Evolutionary conservation across 2,329 filamentous ascomycete genomes (phyloP), one percentile per base, ranked within the genome.

Genomic region (Thelonectria discophora): DNA sequence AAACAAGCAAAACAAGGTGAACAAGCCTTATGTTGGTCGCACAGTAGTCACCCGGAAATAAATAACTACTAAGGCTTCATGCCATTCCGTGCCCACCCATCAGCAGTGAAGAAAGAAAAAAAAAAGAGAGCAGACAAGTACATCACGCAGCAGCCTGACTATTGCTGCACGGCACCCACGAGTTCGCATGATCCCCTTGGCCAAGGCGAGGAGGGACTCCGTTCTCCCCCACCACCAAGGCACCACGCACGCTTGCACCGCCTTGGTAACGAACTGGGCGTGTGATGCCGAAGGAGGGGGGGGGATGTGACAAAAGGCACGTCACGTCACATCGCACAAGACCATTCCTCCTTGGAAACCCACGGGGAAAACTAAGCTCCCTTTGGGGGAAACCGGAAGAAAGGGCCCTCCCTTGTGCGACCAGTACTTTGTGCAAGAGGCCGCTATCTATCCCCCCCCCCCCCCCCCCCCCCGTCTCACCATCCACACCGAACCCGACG

Each of bases 301-400:
- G 17, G 18, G 42, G 42, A 55, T 60, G 58, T 60, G 52, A 60
- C 58, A 40, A 60, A 55, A 55, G 51, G 46, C 58, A 60, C 51
- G 58, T 60, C 58, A 60, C 51, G 58, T n/a, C n/a, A n/a, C n/a
- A n/a, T 60, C 51, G 52, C 47, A 60, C 51, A 55, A 51, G 30
- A 40, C 18, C 42, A 34, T 34, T 34, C 13, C 32, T 13, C 34
- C 40, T 53, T 39, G 18, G 24, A 32, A 20, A 24, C 48, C 30
- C 32, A n/a, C n/a, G n/a, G n/a, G 42, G 49, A 17, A 54, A 59
- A 54, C 57, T 59, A 54, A 50, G 18, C 57, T 45, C 57, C 47
- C 42, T 55, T 24, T n/a, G n/a, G n/a, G n/a, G 51, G 17, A 43
- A 5, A 43, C 40, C 9, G 17, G 9, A 43, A 15, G 15, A n/a